Evolutionary conservation across 31 red algal genomes (phyloP).

Genomic region (Odonthalia washingtoniensis): DNA sequence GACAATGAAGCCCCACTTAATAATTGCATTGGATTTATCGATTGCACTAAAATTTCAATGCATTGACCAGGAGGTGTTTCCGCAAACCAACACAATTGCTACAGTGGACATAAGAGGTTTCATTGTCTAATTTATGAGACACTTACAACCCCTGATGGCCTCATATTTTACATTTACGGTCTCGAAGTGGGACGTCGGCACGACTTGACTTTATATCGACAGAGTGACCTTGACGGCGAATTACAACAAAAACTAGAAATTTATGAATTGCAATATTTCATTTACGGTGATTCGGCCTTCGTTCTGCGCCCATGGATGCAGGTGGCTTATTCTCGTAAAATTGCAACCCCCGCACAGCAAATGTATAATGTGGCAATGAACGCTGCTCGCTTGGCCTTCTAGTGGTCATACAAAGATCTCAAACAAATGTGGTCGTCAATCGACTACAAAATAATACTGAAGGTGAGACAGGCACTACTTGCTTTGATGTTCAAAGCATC

Average conservation of each 20-base stretch:
- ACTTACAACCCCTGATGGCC: slow-evolving; percentile 16
- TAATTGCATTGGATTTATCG: neutral
- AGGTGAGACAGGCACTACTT: neutral
- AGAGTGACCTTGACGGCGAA: neutral
- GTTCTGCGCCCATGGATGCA: slow-evolving; percentile 22
- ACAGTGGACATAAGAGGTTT: neutral
- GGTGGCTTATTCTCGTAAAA: neutral
- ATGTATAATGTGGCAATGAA: slow-evolving; percentile 16
- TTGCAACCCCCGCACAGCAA: neutral
- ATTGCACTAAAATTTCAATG: neutral
- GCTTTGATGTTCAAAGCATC: neutral
- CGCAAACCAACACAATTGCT: neutral
- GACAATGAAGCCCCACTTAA: neutral
- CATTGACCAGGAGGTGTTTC: neutral
- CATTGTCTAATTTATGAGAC: slow-evolving; percentile 8
- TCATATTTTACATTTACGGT: slow-evolving; percentile 16
- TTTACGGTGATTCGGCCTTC: slow-evolving; percentile 31
- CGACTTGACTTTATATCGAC: slow-evolving; percentile 27
- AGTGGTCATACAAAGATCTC: slow-evolving; percentile 23
- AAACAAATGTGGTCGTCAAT: slow-evolving; percentile 20
- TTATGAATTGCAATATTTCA: neutral
- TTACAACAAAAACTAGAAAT: neutral
- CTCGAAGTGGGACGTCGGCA: slow-evolving; percentile 14
- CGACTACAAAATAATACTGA: neutral
- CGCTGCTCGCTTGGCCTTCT: neutral